Conservation (phyloP, 202 grass and related monocot species). For the Panicum hallii region DNA sequence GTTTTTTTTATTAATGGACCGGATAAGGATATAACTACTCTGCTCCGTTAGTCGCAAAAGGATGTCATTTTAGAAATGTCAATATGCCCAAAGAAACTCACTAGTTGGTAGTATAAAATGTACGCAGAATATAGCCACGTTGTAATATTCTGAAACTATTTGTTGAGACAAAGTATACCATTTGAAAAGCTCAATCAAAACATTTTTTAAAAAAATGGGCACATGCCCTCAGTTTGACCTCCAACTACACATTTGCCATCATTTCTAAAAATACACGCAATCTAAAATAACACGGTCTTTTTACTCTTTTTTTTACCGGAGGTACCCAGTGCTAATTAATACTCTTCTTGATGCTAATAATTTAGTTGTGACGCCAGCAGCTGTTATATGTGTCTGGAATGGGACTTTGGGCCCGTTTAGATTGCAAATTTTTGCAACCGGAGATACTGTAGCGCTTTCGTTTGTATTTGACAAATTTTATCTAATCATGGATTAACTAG, state of each 20-base stretch:
- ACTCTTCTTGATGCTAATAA: neutral
- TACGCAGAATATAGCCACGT: neutral
- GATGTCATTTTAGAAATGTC: neutral
- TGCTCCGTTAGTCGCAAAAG: neutral
- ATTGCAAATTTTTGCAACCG: no score
- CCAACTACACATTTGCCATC: no score
- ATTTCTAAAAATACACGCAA: neutral
- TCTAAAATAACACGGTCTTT: neutral
- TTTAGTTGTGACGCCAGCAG: neutral
- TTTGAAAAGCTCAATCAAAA: neutral
- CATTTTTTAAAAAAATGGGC: no score
- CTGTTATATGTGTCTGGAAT: neutral
- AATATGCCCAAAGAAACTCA: neutral
- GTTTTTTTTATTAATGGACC: neutral
- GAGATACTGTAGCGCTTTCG: no score
- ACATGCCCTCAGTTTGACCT: no score
- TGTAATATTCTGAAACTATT: neutral
- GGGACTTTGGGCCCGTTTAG: no score
- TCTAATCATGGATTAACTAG: no score
- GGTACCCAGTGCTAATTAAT: neutral
- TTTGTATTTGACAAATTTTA: no score
- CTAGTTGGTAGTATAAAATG: neutral
- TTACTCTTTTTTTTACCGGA: neutral
- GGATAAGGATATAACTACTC: neutral
- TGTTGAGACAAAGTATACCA: neutral